A percentile compares a stretch with the other conserved stretches of the same genome.
phyloP scores from a whole-genome alignment of 306 rosid genomes.

The Prunus persica region Prunus_persica_NCBIv2 NC_034009.1:30531001-30531500 shows the following conservation, averaged over 20 bases:
- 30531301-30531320: conserved; percentile 25
- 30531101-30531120: conserved; percentile 78
- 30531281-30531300: conserved; percentile 22
- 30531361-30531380: conserved; percentile 12
- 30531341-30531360: conserved; percentile 21
- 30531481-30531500: conserved; percentile 6
- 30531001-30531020: conserved; percentile 89
- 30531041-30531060: conserved; percentile 76
- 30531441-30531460: conserved; percentile 10
- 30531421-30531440: conserved; percentile 17
- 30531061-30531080: conserved; percentile 57
- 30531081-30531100: conserved; percentile 82
- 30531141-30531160: conserved; percentile 91
- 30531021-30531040: conserved; percentile 95
- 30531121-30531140: conserved; percentile 81
- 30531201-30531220: conserved; percentile 42
- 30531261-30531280: conserved; percentile 24
- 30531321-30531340: conserved; percentile 8
- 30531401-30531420: conserved; percentile 12
- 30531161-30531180: conserved; percentile 80
- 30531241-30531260: conserved; percentile 34
- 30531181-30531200: conserved; percentile 57
- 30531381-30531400: conserved; percentile 18
- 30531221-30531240: conserved; percentile 21
- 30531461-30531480: conserved; percentile 16